Conservation (phyloP, 1,284 basidiomycete genomes). For the Apiotrichum laibachii region DNA sequence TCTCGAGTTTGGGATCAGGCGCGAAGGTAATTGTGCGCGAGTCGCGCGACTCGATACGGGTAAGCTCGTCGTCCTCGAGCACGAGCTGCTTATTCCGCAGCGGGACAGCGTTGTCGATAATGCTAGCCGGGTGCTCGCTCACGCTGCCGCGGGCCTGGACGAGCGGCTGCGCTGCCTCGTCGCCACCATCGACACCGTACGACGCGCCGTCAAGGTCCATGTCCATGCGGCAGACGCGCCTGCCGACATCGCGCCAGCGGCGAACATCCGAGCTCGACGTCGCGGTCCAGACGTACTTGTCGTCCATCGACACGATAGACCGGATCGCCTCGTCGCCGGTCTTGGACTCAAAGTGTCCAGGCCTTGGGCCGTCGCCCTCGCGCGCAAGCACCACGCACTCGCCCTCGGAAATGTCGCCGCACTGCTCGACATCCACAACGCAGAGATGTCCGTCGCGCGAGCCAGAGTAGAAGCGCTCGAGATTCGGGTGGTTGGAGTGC, state of each 20-base stretch:
- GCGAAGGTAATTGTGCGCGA: constrained; percentile 43
- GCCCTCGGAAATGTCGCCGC: constrained; percentile 75
- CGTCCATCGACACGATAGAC: constrained; percentile 78
- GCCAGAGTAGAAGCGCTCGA: constrained; percentile 94
- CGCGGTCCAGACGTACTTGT: constrained; percentile 86
- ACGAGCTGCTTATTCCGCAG: constrained; percentile 29
- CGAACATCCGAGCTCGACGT: constrained; percentile 74
- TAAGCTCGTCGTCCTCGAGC: constrained; percentile 22
- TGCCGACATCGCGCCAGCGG: constrained; percentile 67
- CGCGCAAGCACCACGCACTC: constrained; percentile 82
- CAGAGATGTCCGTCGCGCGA: constrained; percentile 87
- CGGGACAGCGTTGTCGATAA: constrained; percentile 15
- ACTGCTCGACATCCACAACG: constrained; percentile 82
- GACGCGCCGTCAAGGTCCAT: constrained; percentile 43
- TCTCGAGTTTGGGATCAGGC: constrained; percentile 19
- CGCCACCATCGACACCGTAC: constrained; percentile 11
- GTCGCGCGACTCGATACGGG: constrained; percentile 33
- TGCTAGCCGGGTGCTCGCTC: constrained; percentile 24
- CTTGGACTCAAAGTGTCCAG: constrained; percentile 40
- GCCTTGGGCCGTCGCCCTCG: constrained; percentile 53
- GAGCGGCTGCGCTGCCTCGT: constrained; percentile 11
- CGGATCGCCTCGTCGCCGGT: constrained; percentile 69
- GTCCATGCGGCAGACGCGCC: constrained; percentile 60
- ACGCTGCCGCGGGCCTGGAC: constrained; percentile 17
- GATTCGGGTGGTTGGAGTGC: constrained; percentile 76